These are phyloP conservation scores for Pichia sp. DNA, from an alignment of 1,139 yeast genomes.

Conservation along the genomic window DNA sequence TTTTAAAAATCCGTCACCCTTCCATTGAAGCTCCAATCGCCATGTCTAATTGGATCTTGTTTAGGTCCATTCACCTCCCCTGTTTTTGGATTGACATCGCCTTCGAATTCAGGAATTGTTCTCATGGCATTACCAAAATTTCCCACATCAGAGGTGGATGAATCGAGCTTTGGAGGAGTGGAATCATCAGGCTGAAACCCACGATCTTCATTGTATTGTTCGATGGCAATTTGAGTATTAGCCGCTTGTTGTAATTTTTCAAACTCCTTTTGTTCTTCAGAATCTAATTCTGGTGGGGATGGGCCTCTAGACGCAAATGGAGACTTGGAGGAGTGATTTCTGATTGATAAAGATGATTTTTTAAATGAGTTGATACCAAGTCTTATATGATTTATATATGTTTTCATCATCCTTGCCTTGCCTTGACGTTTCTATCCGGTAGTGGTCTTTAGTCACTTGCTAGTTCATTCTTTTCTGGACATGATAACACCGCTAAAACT, in stretches of 20 bases:
- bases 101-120: constrained; percentile 92
- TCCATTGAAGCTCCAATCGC: constrained; percentile 94
- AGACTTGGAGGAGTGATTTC: constrained; percentile 5
- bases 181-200: constrained; percentile 29
- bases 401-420: too few species aligned
- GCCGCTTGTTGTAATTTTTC: constrained; percentile 80
- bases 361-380: too few species aligned
- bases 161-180: constrained; percentile 29
- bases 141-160: constrained; percentile 39
- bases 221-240: constrained; percentile 70
- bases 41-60: constrained; percentile 89
- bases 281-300: constrained; percentile 78
- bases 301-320: constrained; percentile 33
- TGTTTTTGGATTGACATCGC: constrained; percentile 84
- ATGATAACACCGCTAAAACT: too few species aligned
- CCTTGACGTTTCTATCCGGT: too few species aligned
- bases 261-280: constrained; percentile 88
- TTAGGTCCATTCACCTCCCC: constrained; percentile 99
- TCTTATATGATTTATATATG: too few species aligned
- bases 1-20: constrained; percentile 84
- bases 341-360: too few species aligned
- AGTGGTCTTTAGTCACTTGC: too few species aligned
- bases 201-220: constrained; percentile 55
- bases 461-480: too few species aligned
- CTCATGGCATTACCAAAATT: constrained; percentile 59